Evolutionary conservation across 495 filamentous ascomycete species (phyloP).

Genomic region (Aspergillus panamensis): DNA sequence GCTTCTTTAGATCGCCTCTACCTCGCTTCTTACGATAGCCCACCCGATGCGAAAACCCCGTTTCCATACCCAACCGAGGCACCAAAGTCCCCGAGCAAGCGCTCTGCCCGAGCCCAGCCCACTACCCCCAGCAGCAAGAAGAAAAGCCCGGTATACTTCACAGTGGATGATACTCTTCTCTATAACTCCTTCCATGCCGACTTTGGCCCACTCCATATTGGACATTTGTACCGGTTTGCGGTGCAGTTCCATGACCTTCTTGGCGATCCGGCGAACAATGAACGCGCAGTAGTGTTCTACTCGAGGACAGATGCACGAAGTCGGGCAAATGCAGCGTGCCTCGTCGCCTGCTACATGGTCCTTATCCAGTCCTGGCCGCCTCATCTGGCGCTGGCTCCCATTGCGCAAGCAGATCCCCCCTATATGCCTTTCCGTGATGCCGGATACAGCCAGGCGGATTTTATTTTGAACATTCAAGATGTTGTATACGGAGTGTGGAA

Average conservation of each 20-base stretch:
- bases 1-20: conserved; percentile 79
- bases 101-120: conserved; percentile 62
- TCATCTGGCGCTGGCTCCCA: conserved; percentile 92
- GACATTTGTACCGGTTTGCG: conserved; percentile 93
- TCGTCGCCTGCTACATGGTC: conserved; percentile 97
- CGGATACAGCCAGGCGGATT: conserved; percentile 98
- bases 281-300: conserved; percentile 88
- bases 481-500: conserved; percentile 98
- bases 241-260: conserved; percentile 92
- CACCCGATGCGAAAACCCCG: conserved; percentile 72
- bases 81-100: conserved; percentile 68
- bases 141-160: conserved; percentile 83
- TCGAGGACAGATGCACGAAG: conserved; percentile 87
- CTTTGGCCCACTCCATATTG: conserved; percentile 96
- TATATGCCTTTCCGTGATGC: conserved; percentile 99
- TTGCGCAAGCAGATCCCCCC: conserved; percentile 92
- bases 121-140: conserved; percentile 50
- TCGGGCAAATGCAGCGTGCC: conserved; percentile 94
- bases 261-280: conserved; percentile 78
- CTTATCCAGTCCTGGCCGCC: conserved; percentile 97
- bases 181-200: conserved; percentile 99
- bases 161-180: conserved; percentile 83
- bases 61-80: conserved; percentile 76
- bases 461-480: conserved; percentile 89
- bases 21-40: conserved; percentile 82